These are phyloP conservation scores for Onygena corvina DNA, from an alignment of 2,329 filamentous ascomycete genomes.

Conservation along the genomic window DNA sequence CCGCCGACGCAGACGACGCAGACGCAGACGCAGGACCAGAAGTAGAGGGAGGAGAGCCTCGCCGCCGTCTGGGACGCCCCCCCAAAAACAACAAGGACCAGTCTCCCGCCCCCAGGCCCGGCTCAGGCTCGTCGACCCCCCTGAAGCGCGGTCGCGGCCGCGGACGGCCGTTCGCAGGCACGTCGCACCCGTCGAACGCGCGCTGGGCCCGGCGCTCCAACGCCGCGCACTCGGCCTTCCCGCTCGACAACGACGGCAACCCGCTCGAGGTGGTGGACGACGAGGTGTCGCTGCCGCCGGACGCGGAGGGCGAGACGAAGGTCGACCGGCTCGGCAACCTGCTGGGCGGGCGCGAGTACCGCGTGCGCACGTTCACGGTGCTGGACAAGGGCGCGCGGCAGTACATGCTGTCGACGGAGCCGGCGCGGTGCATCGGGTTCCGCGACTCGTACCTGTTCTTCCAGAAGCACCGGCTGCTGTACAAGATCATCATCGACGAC, in stretches of 20 bases:
- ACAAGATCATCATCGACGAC: slow-evolving; percentile 96
- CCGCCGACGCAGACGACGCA: slow-evolving; percentile 30
- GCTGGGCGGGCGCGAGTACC: slow-evolving; percentile 74
- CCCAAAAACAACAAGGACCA: slow-evolving; percentile 57
- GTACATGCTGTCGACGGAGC: slow-evolving; percentile 98
- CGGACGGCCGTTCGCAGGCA: slow-evolving; percentile 46
- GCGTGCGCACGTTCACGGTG: slow-evolving; percentile 89
- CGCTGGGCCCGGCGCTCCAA: too few species aligned
- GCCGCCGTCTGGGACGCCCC: slow-evolving; percentile 66
- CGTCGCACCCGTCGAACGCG: slow-evolving; percentile 66
- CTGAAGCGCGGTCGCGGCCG: slow-evolving; percentile 49
- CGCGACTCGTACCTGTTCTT: slow-evolving; percentile 98
- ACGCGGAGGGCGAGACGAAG: slow-evolving; percentile 80
- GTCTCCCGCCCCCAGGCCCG: slow-evolving; percentile 11
- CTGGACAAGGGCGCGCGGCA: slow-evolving; percentile 68
- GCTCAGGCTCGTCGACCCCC: slow-evolving; percentile 40
- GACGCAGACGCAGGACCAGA: slow-evolving; percentile 21
- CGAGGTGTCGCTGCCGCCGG: slow-evolving; percentile 78
- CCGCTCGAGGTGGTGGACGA: slow-evolving; percentile 83
- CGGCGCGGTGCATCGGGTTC: slow-evolving; percentile 91
- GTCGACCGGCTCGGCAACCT: slow-evolving; percentile 82
- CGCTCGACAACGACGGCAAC: slow-evolving; percentile 48
- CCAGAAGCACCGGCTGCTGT: slow-evolving; percentile 89
- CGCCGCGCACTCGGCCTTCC: neutral
- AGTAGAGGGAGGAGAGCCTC: slow-evolving; percentile 38